Conservation (phyloP, 2,329 filamentous ascomycete species). For the Trichoderma sp. region DNA sequence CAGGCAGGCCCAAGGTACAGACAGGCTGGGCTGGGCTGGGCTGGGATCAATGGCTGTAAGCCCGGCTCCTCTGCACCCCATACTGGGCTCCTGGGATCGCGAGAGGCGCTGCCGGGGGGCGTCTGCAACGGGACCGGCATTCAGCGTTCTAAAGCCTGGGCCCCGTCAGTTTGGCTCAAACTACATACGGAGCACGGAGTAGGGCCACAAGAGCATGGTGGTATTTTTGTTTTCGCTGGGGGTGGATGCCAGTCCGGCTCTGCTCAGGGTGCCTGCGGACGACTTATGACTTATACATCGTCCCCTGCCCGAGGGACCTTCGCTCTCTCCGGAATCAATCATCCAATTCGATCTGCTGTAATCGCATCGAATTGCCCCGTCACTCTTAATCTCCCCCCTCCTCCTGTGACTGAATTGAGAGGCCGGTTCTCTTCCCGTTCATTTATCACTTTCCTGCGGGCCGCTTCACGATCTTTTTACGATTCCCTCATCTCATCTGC, state of each 20-base stretch:
- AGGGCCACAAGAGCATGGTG: conserved; percentile 24
- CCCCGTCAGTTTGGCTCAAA: conserved; percentile 22
- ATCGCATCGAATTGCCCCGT: conserved; percentile 15
- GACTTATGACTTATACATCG: conserved; percentile 21
- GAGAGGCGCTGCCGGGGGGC: conserved; percentile 6
- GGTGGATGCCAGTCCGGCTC: conserved; percentile 3
- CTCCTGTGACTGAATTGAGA: conserved; percentile 6
- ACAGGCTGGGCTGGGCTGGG: background rate
- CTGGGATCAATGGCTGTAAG: background rate
- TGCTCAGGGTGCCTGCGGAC: conserved; percentile 11
- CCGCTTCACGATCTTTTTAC: conserved; percentile 19
- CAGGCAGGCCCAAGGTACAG: background rate
- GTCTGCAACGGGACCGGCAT: conserved; percentile 13
- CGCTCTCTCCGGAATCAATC: conserved; percentile 20
- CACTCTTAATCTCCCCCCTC: conserved; percentile 14
- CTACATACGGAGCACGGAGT: conserved; percentile 20
- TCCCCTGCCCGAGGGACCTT: conserved; percentile 10
- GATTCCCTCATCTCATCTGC: conserved; percentile 1
- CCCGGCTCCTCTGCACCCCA: conserved; percentile 14
- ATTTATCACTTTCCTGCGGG: conserved; percentile 5
- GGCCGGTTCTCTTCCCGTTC: conserved; percentile 18
- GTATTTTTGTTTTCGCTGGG: conserved; percentile 16
- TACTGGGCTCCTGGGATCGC: conserved; percentile 16
- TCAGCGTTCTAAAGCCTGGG: conserved; percentile 23
- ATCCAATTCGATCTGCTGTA: conserved; percentile 11